phyloP scores from a whole-genome alignment of 176 grass and related monocot genomes.

The Melocanna baccifera region DNA sequence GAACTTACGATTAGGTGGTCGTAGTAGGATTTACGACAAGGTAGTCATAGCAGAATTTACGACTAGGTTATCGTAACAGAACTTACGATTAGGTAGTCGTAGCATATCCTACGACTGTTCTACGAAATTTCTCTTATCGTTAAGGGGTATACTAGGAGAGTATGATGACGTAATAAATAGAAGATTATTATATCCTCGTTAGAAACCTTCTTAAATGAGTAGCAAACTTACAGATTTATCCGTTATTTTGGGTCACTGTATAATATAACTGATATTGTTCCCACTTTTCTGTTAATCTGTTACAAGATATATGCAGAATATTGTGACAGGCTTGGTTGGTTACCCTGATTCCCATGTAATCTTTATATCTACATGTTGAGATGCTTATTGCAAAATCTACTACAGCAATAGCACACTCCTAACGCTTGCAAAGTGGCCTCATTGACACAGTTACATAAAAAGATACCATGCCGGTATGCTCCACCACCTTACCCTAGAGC shows the following conservation, averaged over 20 bases:
- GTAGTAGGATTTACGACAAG: too few relatives aligned
- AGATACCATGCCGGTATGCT: neutral
- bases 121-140: too few relatives aligned
- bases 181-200: too few relatives aligned
- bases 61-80: too few relatives aligned
- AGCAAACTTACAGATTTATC: neutral
- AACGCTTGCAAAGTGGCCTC: neutral
- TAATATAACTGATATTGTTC: neutral
- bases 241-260: neutral
- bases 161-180: too few relatives aligned
- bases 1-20: too few relatives aligned
- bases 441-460: neutral
- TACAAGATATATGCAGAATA: constrained; percentile 12
- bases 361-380: neutral
- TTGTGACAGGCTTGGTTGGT: neutral
- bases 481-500: neutral
- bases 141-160: too few relatives aligned
- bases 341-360: constrained; percentile 1
- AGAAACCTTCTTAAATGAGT: neutral
- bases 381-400: neutral
- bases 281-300: neutral
- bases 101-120: too few relatives aligned
- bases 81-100: too few relatives aligned
- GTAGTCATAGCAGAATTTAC: too few relatives aligned
- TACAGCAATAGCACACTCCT: neutral